Percentiles rank a stretch among this genome's conserved stretches.
Evolutionary conservation across 202 grass and related monocot genomes (phyloP).

Genomic region (Saccharum hybrid): DNA sequence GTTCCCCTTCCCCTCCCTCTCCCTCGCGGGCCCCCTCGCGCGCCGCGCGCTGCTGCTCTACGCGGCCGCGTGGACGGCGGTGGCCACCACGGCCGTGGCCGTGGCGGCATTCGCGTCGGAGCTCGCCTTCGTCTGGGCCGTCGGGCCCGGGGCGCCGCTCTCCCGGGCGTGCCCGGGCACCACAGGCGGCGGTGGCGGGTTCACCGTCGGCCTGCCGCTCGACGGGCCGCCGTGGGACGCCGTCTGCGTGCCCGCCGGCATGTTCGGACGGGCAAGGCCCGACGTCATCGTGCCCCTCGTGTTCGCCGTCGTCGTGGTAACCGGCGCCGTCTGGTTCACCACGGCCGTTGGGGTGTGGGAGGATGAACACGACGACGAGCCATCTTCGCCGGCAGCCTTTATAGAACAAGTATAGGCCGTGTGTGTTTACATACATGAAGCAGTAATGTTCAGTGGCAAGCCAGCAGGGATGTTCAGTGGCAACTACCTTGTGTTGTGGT

Average conservation of each 20-base stretch:
- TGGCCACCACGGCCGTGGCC: slow-evolving; percentile 59
- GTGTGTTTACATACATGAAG: not conserved
- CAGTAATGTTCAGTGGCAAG: too few species aligned
- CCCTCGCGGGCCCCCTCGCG: slow-evolving; percentile 36
- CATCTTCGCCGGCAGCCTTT: not conserved
- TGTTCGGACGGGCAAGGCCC: slow-evolving; percentile 45
- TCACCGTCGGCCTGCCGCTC: slow-evolving; percentile 56
- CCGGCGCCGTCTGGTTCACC: slow-evolving; percentile 53
- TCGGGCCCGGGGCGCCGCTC: slow-evolving; percentile 56
- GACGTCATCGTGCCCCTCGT: slow-evolving; percentile 61
- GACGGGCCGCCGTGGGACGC: slow-evolving; percentile 75
- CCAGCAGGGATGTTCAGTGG: too few species aligned
- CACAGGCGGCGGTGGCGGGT: not conserved
- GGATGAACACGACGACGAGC: slow-evolving; percentile 18
- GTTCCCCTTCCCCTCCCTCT: slow-evolving; percentile 40
- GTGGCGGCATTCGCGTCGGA: slow-evolving; percentile 68
- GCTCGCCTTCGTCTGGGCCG: slow-evolving; percentile 69
- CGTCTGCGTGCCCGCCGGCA: slow-evolving; percentile 52
- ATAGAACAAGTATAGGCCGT: not conserved
- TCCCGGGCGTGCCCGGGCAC: slow-evolving; percentile 23
- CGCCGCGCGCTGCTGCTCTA: slow-evolving; percentile 55
- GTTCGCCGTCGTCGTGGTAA: slow-evolving; percentile 60
- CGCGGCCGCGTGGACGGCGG: slow-evolving; percentile 54
- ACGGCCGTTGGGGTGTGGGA: slow-evolving; percentile 67
- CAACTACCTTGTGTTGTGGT: too few species aligned